Base-by-base conservation (phyloP, 805 yeast species). In the Priceomyces medius region DNA sequence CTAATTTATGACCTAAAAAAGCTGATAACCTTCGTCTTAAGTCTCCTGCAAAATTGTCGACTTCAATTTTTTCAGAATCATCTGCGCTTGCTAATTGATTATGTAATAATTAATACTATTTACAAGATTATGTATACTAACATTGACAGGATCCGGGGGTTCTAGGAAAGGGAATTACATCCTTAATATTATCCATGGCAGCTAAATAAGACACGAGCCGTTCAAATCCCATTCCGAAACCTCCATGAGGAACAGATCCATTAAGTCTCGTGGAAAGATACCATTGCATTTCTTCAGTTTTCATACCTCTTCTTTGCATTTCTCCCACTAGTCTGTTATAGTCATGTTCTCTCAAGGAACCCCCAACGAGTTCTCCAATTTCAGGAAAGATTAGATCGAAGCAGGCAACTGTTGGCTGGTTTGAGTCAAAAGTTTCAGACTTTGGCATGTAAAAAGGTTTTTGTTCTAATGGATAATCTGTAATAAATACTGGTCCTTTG, bases 171-270 rank as follows among this genome's bases (percentile, higher is more conserved):
- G 96, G 88, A 17, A 87, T 81, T 7, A 86, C 85, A 53, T 93
- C 99, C 50, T 86, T 76, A 32, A 93, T 79, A 56, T 90, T 93
- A 21, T 83, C 90, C 14, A 83, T 71, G 3, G 82, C 88, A 6
- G 81, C 73, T 41, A 89, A 64, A 50, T 83, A 90, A 41, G 85
- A 80, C 12, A 93, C 60, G 21, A 93, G 64, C 45, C 99, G 70
- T 60, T 93, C 99, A 50, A 90, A 80, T 0, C 99, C 99, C 71
- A 93, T 69, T 0, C 99, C 99, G 63, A 85, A 93, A 0, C 99
- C 99, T 36, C 99, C 99, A 58, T 91, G 98, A 0, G 97, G 96
- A 17, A 83, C 83, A 2, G 85, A 68, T 0, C 97, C 98, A 51
- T 85, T 81, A 46, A 68, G 68, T 45, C 99, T 72, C 7, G 85